phyloP scores from a whole-genome alignment of 176 grass and related monocot genomes.

The Oryza longistaminata region DNA sequence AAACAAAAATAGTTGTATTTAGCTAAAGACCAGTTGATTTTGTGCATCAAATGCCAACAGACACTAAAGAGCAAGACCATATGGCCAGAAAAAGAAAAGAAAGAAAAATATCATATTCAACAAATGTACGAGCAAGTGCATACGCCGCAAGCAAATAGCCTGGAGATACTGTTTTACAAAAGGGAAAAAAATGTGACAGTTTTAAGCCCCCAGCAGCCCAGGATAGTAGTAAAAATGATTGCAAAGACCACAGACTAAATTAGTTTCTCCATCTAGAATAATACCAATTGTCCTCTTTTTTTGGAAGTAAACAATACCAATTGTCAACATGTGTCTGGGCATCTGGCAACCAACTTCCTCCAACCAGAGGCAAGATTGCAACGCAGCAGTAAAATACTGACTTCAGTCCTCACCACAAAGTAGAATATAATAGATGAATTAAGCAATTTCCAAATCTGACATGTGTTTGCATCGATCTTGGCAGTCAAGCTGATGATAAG shows the following conservation, averaged over 20 bases:
- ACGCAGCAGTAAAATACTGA: not conserved
- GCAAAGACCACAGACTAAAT: not conserved
- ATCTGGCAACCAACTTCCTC: not conserved
- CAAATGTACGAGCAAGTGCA: not conserved
- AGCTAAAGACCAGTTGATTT: constrained; percentile 9
- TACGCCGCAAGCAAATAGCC: not conserved
- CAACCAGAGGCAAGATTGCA: not conserved
- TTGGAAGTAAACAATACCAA: not conserved
- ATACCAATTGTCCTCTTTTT: not conserved
- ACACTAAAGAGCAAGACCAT: not conserved
- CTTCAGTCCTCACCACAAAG: not conserved
- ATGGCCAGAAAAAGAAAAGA: not conserved
- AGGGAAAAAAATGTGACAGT: not conserved
- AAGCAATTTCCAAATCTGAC: not conserved
- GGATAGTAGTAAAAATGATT: not conserved
- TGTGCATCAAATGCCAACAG: not conserved
- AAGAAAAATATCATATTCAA: not conserved
- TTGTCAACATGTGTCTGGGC: not conserved
- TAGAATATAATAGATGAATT: not conserved
- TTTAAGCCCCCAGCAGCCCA: not conserved
- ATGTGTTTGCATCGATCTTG: not conserved
- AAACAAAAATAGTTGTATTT: not conserved
- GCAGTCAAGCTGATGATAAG: constrained; percentile 5
- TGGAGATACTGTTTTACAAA: not conserved
- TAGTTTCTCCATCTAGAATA: not conserved